Evolutionary conservation across 2,329 filamentous ascomycete genomes (phyloP).

Genomic region (Bipolaris oryzae): DNA sequence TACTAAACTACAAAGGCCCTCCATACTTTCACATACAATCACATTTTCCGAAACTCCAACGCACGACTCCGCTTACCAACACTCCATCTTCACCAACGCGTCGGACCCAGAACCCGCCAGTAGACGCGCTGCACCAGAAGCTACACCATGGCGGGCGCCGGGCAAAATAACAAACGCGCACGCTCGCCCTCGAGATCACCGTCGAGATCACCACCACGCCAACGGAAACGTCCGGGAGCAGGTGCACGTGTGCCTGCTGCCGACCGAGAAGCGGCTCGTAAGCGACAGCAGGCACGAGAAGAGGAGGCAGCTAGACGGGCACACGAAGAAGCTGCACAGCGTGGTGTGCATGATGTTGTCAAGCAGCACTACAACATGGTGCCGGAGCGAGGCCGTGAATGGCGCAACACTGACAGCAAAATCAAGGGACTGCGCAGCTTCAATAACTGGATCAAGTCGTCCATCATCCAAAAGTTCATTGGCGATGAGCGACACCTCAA

Average conservation of each 20-base stretch:
- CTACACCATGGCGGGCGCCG: slow-evolving; percentile 29
- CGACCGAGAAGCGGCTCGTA: slow-evolving; percentile 71
- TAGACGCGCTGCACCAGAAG: slow-evolving; percentile 1
- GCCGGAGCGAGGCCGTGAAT: slow-evolving; percentile 89
- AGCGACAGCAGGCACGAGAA: slow-evolving; percentile 52
- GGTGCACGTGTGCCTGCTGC: slow-evolving; percentile 66
- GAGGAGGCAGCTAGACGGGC: slow-evolving; percentile 57
- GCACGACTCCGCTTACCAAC: neutral
- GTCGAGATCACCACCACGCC: slow-evolving; percentile 60
- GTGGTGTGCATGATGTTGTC: slow-evolving; percentile 82
- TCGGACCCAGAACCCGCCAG: slow-evolving; percentile 6
- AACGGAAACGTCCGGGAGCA: slow-evolving; percentile 65
- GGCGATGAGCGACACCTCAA: slow-evolving; percentile 64
- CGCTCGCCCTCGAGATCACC: slow-evolving; percentile 45
- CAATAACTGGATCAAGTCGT: slow-evolving; percentile 99
- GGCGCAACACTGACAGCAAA: slow-evolving; percentile 90
- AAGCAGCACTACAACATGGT: slow-evolving; percentile 95
- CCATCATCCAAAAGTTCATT: slow-evolving; percentile 90
- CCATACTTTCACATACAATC: neutral
- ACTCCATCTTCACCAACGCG: slow-evolving; percentile 3
- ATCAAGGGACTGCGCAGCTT: slow-evolving; percentile 94
- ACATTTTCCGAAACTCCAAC: neutral
- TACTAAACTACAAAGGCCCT: neutral
- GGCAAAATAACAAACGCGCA: slow-evolving; percentile 35
- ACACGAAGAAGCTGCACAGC: slow-evolving; percentile 46